Evolutionary conservation across 164 flowering plant genomes (phyloP).

Genomic region (Annona cherimola): DNA sequence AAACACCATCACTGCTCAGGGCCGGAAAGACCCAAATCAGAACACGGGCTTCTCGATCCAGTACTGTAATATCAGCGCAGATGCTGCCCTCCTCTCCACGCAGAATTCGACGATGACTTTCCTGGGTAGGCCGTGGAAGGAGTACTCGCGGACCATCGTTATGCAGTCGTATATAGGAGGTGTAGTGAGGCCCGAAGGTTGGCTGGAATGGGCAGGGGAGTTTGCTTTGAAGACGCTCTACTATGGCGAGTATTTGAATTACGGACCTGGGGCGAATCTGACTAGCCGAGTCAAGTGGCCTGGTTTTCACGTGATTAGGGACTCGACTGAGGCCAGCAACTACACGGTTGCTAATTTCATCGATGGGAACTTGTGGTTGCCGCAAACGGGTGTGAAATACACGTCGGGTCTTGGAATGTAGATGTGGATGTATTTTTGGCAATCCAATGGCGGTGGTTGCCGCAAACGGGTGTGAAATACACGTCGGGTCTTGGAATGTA

Average conservation of each 20-base stretch:
- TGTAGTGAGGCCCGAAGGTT: slow-evolving; percentile 59
- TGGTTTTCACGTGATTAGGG: slow-evolving; percentile 42
- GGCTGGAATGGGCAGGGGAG: slow-evolving; percentile 66
- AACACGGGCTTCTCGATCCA: slow-evolving; percentile 76
- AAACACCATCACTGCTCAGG: slow-evolving; percentile 78
- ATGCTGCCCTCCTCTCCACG: slow-evolving; percentile 42
- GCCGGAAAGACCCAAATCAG: slow-evolving; percentile 64
- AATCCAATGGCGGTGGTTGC: slow-evolving; percentile 60
- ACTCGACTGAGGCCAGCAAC: slow-evolving; percentile 35
- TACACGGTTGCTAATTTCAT: slow-evolving; percentile 67
- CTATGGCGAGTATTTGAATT: slow-evolving; percentile 60
- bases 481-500: slow-evolving; percentile 36
- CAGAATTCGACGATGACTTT: slow-evolving; percentile 41
- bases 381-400: slow-evolving; percentile 64
- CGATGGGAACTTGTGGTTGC: slow-evolving; percentile 74
- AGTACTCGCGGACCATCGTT: slow-evolving; percentile 58
- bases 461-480: slow-evolving; percentile 63
- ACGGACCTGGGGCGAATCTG: slow-evolving; percentile 52
- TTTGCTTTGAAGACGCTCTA: slow-evolving; percentile 56
- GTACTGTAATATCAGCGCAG: slow-evolving; percentile 49
- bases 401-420: slow-evolving; percentile 40
- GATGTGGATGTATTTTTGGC: neutral
- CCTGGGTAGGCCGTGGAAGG: slow-evolving; percentile 80
- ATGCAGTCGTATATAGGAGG: slow-evolving; percentile 48
- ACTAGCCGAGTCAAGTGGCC: slow-evolving; percentile 73